Evolutionary conservation across 1,284 basidiomycete species (phyloP).

Genomic region (Sanghuangporus sanghuang): DNA sequence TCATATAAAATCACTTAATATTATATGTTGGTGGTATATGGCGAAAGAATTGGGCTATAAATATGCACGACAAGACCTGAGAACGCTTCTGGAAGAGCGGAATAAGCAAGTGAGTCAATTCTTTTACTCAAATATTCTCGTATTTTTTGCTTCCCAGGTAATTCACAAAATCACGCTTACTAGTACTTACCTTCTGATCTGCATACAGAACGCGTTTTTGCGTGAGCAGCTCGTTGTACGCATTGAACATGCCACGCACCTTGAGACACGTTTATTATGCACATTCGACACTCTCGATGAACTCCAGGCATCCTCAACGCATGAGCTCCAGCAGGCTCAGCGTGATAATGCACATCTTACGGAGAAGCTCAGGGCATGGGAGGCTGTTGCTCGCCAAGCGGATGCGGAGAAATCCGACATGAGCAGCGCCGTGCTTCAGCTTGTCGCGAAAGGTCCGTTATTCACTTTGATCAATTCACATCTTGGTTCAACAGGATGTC

Average conservation of each 20-base stretch:
- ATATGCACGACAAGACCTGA: conserved; percentile 4
- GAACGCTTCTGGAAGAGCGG: conserved; percentile 6
- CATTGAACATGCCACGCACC: conserved; percentile 37
- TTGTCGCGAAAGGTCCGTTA: conserved; percentile 53
- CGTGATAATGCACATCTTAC: conserved; percentile 33
- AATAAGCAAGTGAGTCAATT: conserved; percentile 8
- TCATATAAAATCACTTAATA: background rate
- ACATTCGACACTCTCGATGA: conserved; percentile 50
- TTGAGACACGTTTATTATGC: conserved; percentile 43
- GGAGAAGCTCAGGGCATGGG: conserved; percentile 35
- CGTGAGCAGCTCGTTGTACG: conserved; percentile 36
- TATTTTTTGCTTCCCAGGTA: background rate
- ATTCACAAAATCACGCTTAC: background rate
- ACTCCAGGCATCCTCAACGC: conserved; percentile 33
- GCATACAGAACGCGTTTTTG: conserved; percentile 30
- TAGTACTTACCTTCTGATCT: background rate
- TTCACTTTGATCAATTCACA: background rate
- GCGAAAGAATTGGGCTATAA: conserved; percentile 1
- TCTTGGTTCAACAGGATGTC: conserved; percentile 16
- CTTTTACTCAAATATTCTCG: background rate
- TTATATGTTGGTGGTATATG: conserved; percentile 4
- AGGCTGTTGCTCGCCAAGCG: conserved; percentile 28
- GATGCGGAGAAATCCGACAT: conserved; percentile 50
- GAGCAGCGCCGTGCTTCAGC: conserved; percentile 44
- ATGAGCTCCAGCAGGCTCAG: conserved; percentile 37